Base-by-base conservation (phyloP, 2,329 filamentous ascomycete genomes). In the Alternaria gansuensis region DNA sequence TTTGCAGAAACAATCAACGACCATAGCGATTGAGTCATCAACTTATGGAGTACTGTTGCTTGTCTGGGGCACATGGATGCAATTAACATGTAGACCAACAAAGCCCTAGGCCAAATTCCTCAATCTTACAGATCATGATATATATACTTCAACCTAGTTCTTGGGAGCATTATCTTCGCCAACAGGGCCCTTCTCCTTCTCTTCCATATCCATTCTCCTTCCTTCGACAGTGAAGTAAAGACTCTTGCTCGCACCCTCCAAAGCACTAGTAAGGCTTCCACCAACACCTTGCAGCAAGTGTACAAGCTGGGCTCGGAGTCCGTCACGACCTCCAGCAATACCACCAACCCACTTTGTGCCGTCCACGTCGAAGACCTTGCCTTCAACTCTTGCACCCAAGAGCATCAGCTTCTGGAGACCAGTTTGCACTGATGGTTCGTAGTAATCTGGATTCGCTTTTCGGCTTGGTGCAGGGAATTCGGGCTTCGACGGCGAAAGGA, bases 211-310 rank as follows among this genome's bases (percentile, higher is more conserved):
- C 48, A 83, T 87, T 79, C 88, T 88, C 76, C 94, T 84, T 48
- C 91, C 87, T 82, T 98, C 94, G 71, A 99, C 82, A 11, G 94
- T 92, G 62, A 97, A 84, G 84, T 94, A 98, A 68, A 99, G 75
- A 74, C 86, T 93, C 83, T 89, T 92, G 60, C 89, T 85, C 48
- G 91, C 87, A 54, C 90, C 88, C 77, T 97, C 92, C 69, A 99
- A 81, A n/a, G 88, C 85, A 64, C 81, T 88, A 24, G 93, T 91
- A 54, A 99, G 79, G 58, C 89, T 88, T 55, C 92, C 85, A 39
- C 93, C 93, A 62, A 92, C 87, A 62, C 88, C 87, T 79, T 95
- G 90, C 76, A 99, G 83, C 80, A 96, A 86, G 63, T 82, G 82
- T 52, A 98, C 88, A 60, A 99, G 83, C 81, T 96, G 91, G 48